Evolutionary conservation across 192 early-diverging fungal genomes (phyloP).

Genomic region (Dissophora ornata): DNA sequence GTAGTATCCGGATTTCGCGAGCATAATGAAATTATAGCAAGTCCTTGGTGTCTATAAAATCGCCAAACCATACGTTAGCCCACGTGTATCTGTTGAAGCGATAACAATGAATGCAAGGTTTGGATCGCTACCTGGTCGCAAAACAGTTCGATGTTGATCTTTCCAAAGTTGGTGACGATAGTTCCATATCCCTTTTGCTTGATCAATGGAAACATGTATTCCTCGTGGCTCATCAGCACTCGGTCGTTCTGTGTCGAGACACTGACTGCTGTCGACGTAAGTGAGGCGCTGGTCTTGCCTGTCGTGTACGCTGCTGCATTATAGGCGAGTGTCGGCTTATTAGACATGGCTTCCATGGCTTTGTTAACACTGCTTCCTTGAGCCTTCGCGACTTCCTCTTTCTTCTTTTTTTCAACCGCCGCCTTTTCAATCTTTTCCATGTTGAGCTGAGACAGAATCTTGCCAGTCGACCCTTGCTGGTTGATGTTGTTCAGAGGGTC

Average conservation of each 20-base stretch:
- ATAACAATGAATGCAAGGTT: too few species aligned
- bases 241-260: constrained; percentile 77
- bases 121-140: constrained; percentile 81
- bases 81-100: too few species aligned
- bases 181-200: constrained; percentile 83
- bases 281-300: constrained; percentile 78
- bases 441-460: constrained; percentile 45
- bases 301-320: constrained; percentile 89
- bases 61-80: too few species aligned
- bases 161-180: constrained; percentile 85
- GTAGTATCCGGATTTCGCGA: constrained; percentile 90
- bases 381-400: constrained; percentile 21
- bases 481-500: constrained; percentile 74
- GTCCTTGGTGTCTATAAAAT: constrained; percentile 79
- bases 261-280: constrained; percentile 88
- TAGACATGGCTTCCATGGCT: constrained; percentile 39
- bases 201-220: constrained; percentile 89
- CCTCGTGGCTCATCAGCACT: constrained; percentile 80
- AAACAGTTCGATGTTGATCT: constrained; percentile 83
- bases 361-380: constrained; percentile 14
- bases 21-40: constrained; percentile 92
- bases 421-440: constrained; percentile 53
- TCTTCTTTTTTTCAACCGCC: constrained; percentile 28
- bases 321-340: constrained; percentile 65
- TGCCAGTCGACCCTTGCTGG: constrained; percentile 51